Evolutionary conservation across 2,329 filamentous ascomycete species (phyloP), one percentile per base, ranked within the genome.

Genomic region (Emergomyces africanus): DNA sequence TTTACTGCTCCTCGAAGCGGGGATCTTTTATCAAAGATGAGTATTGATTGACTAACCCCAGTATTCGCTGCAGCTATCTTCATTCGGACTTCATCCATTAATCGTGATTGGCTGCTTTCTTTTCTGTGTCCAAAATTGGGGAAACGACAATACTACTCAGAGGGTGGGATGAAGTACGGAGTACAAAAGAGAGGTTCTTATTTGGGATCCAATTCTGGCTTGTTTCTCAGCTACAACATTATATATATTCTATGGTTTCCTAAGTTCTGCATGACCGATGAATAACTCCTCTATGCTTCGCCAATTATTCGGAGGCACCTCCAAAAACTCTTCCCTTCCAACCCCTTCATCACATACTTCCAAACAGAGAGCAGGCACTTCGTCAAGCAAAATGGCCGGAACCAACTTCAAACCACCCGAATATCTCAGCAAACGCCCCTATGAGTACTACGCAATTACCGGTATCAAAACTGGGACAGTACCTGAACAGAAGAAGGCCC

Each of bases 371-470:
- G 18, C 2, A 53, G 1, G 15, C 37, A 20, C 39, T n/a, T 42
- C 54, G 20, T 54, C 51, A 18, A 44, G 25, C 23, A 55, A 55
- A n/a, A 55, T 55, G 54, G 25, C 39, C 8, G 33, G 14, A 44
- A 30, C 37, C 12, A 39, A 23, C 37, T 55, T 33, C 39, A 55
- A 55, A 33, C 41, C 41, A n/a, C 54, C 54, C 39, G 54, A 55
- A 30, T 55, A 55, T 18, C 54, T 55, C 18, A 55, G 39, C 54
- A 55, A 55, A n/a, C 37, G 37, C 10, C 54, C 54, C 28, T 55
- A 55, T 30, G 54, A 55, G 25, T 55, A 55, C 54, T 55, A 55
- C 41, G 54, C 54, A 28, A 55, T 55, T 44, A 55, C 54, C 15
- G 54, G 54, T 9, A 55, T 55, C 39, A 42, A 55, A 42, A 39